Percentiles rank a stretch among this genome's conserved stretches.
phyloP scores from a whole-genome alignment of 441 rosid species.

The Metrosideros polymorpha region DNA sequence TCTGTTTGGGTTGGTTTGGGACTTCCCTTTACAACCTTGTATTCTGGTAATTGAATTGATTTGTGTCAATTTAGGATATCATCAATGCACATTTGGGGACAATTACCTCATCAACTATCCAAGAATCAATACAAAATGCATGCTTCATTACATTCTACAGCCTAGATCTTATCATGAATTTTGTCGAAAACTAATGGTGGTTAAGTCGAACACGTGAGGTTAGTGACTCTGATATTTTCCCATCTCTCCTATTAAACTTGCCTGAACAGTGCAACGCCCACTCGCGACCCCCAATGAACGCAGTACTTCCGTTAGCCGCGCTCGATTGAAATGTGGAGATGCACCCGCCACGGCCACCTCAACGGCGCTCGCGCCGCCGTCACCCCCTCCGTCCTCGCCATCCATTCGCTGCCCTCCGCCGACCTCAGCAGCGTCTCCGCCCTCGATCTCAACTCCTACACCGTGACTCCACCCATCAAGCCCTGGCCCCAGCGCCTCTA shows the following conservation, averaged over 20 bases:
- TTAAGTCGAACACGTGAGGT: neutral
- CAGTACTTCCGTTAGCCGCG: too few relatives aligned
- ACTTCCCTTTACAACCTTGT: neutral
- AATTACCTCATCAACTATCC: neutral
- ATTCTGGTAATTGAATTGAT: neutral
- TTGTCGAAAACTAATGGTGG: too few relatives aligned
- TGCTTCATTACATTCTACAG: too few relatives aligned
- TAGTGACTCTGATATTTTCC: neutral
- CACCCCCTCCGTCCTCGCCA: neutral
- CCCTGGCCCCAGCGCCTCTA: conserved; percentile 79
- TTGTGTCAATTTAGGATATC: neutral
- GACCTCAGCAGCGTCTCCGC: neutral
- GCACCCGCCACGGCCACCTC: neutral
- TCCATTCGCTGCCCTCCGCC: conserved; percentile 14
- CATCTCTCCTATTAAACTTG: too few relatives aligned
- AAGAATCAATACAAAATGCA: neutral
- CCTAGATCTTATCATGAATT: too few relatives aligned
- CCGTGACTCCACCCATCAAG: conserved; percentile 68
- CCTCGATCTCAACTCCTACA: conserved; percentile 24
- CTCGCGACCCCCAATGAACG: neutral
- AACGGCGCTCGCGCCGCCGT: neutral
- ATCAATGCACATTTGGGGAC: neutral
- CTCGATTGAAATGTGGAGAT: neutral
- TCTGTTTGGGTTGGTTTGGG: neutral
- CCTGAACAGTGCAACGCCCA: neutral